A percentile compares a stretch with the other conserved stretches of the same genome.
phyloP scores from a whole-genome alignment of 805 yeast species.

The Cyberlindnera euphorbiiphila region DNA sequence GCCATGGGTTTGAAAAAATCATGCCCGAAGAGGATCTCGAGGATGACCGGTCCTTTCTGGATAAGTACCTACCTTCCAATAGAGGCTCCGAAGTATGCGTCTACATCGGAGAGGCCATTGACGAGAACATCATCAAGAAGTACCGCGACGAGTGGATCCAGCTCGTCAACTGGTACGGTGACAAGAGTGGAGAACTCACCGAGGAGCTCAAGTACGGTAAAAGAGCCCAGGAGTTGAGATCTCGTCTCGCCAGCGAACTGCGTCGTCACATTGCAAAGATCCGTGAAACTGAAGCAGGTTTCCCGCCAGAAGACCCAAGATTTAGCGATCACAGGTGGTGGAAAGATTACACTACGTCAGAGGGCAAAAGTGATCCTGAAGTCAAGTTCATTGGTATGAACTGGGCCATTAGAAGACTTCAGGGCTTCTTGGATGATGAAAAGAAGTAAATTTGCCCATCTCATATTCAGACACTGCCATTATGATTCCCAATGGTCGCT shows the following conservation, averaged over 20 bases:
- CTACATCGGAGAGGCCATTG: constrained; percentile 66
- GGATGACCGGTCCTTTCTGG: constrained; percentile 39
- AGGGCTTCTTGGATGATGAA: constrained; percentile 31
- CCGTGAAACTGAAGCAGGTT: constrained; percentile 38
- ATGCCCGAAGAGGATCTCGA: constrained; percentile 70
- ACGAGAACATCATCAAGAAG: constrained; percentile 51
- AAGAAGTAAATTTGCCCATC: too few relatives aligned
- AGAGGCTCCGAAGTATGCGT: constrained; percentile 66
- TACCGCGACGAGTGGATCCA: constrained; percentile 71
- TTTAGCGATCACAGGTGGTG: constrained; percentile 71
- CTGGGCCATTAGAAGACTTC: constrained; percentile 77
- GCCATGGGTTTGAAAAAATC: constrained; percentile 81
- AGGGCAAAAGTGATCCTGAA: constrained; percentile 66
- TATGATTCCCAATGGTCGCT: too few relatives aligned
- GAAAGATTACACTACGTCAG: constrained; percentile 59
- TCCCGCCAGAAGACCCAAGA: constrained; percentile 62
- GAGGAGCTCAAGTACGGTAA: constrained; percentile 58
- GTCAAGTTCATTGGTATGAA: constrained; percentile 72
- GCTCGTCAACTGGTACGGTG: constrained; percentile 52
- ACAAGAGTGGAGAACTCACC: constrained; percentile 56
- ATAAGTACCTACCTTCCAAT: constrained; percentile 57
- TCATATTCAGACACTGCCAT: too few relatives aligned
- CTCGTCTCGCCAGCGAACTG: constrained; percentile 63
- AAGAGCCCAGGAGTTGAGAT: constrained; percentile 63
- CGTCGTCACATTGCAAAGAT: constrained; percentile 56